Percentiles rank a stretch among this genome's conserved stretches.
phyloP scores from a whole-genome alignment of 2,329 filamentous ascomycete genomes.

The Diaporthe humulicola region DNA sequence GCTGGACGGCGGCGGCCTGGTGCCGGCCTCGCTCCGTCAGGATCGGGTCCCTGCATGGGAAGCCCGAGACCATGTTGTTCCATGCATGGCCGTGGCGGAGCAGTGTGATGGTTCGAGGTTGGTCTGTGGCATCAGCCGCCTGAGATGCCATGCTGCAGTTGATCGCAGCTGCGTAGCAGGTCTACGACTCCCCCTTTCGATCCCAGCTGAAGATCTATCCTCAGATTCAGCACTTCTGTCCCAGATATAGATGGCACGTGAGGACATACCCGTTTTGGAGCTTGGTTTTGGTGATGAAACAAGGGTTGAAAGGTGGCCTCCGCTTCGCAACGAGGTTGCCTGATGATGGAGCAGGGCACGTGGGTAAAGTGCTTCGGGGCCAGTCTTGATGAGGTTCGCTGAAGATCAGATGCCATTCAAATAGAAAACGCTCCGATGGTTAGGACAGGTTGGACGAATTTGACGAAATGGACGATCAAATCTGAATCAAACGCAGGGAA shows the following conservation, averaged over 20 bases:
- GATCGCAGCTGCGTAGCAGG: not conserved
- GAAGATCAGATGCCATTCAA: constrained; percentile 12
- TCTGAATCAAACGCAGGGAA: constrained; percentile 25
- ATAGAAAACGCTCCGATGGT: not conserved
- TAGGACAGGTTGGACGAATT: not conserved
- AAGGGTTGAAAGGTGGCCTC: constrained; percentile 20
- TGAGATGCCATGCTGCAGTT: constrained; percentile 4
- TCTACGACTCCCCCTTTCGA: not conserved
- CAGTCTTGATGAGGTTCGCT: not conserved
- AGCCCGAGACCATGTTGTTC: constrained; percentile 38
- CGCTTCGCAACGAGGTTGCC: not conserved
- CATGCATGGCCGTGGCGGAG: constrained; percentile 38
- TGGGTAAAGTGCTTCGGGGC: not conserved
- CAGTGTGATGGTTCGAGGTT: constrained; percentile 31
- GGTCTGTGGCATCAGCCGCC: constrained; percentile 11
- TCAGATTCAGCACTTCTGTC: not conserved
- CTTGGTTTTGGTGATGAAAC: constrained; percentile 1
- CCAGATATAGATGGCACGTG: not conserved
- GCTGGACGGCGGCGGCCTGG: constrained; percentile 26
- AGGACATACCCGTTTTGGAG: constrained; percentile 13
- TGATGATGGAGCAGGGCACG: not conserved
- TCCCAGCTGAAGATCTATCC: not conserved
- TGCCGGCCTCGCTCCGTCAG: constrained; percentile 28
- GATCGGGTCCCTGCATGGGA: constrained; percentile 36
- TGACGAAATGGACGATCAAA: constrained; percentile 21